Conservation (phyloP, 2,329 filamentous ascomycete genomes). For the Emmonsia crescens region DNA sequence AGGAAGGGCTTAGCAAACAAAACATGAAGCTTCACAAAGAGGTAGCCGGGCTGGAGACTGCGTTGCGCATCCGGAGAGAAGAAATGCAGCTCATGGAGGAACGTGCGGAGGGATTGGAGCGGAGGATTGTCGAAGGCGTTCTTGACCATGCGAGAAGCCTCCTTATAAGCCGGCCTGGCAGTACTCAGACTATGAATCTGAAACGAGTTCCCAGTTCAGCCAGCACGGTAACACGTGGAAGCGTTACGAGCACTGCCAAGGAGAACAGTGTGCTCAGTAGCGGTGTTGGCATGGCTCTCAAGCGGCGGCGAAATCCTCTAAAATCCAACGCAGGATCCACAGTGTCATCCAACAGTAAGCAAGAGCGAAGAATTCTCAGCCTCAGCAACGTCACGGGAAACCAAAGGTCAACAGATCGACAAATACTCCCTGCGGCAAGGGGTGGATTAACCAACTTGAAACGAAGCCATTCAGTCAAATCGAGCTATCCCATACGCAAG, state of each 20-base stretch:
- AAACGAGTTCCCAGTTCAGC: slow-evolving; percentile 41
- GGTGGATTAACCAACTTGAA: slow-evolving; percentile 50
- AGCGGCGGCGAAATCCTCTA: slow-evolving; percentile 40
- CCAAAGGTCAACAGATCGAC: slow-evolving; percentile 27
- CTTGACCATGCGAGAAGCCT: slow-evolving; percentile 84
- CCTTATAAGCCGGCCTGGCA: slow-evolving; percentile 64
- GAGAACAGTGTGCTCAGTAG: slow-evolving; percentile 30
- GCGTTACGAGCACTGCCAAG: slow-evolving; percentile 24
- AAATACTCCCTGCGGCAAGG: slow-evolving; percentile 21
- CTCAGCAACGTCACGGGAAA: slow-evolving; percentile 83
- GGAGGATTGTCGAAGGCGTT: slow-evolving; percentile 85
- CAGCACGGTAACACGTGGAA: slow-evolving; percentile 29
- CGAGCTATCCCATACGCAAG: slow-evolving; percentile 51
- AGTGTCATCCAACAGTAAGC: slow-evolving; percentile 37
- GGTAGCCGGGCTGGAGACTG: slow-evolving; percentile 82
- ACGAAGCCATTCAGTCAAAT: slow-evolving; percentile 68
- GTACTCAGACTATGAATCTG: slow-evolving; percentile 38
- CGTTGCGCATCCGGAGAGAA: slow-evolving; percentile 75
- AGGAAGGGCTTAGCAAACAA: slow-evolving; percentile 62
- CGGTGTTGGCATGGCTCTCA: slow-evolving; percentile 38
- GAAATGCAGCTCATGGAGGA: slow-evolving; percentile 85
- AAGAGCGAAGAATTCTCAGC: slow-evolving; percentile 71
- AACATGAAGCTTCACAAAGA: slow-evolving; percentile 74
- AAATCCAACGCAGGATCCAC: slow-evolving; percentile 31
- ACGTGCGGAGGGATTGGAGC: slow-evolving; percentile 78